phyloP scores from a whole-genome alignment of 805 yeast genomes.

The Yamadazyma nakazawae region DNA sequence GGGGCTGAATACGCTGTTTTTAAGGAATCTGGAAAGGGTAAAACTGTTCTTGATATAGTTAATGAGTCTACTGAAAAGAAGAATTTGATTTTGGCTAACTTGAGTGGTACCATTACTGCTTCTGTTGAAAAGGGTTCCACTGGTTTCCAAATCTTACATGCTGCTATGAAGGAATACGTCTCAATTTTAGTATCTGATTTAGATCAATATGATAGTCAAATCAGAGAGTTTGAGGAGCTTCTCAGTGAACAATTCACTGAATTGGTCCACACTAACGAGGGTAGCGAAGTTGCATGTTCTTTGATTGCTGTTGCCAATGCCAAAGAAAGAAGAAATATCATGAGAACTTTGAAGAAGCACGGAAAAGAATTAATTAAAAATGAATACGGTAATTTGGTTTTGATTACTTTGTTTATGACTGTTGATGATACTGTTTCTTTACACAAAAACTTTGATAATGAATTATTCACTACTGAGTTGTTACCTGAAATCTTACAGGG shows the following conservation, averaged over 20 bases:
- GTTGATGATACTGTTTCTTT: constrained; percentile 92
- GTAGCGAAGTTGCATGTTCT: constrained; percentile 84
- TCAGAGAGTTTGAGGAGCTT: constrained; percentile 77
- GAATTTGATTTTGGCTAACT: constrained; percentile 67
- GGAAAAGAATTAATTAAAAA: constrained; percentile 73
- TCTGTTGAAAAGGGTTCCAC: constrained; percentile 94
- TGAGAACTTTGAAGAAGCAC: constrained; percentile 72
- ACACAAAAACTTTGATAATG: constrained; percentile 65
- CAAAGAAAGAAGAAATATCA: constrained; percentile 81
- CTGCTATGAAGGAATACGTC: constrained; percentile 89
- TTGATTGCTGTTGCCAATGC: constrained; percentile 81
- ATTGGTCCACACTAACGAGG: constrained; percentile 92
- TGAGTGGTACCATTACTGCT: constrained; percentile 79
- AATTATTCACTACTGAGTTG: constrained; percentile 45
- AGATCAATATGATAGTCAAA: constrained; percentile 49
- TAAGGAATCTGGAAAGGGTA: constrained; percentile 65
- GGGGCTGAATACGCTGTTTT: constrained; percentile 93
- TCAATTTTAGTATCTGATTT: constrained; percentile 59
- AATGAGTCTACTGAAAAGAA: constrained; percentile 73
- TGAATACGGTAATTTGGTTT: constrained; percentile 81
- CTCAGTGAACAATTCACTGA: constrained; percentile 89
- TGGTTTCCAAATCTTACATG: constrained; percentile 93
- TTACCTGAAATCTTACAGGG: constrained; percentile 58
- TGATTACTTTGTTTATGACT: constrained; percentile 73
- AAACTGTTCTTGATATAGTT: constrained; percentile 63